Evolutionary conservation across 83 land plant genomes (phyloP).

Genomic region (Larix sibirica): DNA sequence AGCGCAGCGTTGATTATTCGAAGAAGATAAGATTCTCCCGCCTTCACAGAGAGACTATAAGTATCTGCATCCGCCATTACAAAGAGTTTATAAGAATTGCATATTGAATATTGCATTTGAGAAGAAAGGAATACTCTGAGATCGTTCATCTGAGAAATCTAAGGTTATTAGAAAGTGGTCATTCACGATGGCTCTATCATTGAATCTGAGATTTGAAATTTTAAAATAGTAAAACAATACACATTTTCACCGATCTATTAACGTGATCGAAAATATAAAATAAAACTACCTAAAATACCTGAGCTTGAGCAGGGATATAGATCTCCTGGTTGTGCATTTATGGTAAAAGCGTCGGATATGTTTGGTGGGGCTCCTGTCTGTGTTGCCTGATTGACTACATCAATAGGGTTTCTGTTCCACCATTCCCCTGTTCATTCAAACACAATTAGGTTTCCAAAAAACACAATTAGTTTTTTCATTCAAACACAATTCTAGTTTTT

Average conservation of each 20-base stretch:
- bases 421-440: constrained; percentile 1
- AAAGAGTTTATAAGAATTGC: no score
- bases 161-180: no score
- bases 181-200: no score
- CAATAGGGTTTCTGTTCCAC: constrained; percentile 19
- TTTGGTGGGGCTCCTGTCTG: constrained; percentile 28
- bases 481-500: not conserved
- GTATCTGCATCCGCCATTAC: constrained; percentile 3
- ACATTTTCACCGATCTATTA: no score
- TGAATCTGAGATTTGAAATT: no score
- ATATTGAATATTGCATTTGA: no score
- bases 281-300: not conserved
- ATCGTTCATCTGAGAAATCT: no score
- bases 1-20: not conserved
- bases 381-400: constrained; percentile 10
- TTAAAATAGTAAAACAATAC: no score
- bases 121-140: no score
- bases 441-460: not conserved
- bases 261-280: no score
- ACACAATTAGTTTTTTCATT: not conserved
- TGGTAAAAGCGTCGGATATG: constrained; percentile 35
- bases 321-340: constrained; percentile 28
- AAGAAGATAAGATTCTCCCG: not conserved
- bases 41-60: not conserved
- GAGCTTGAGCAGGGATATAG: constrained; percentile 26